Conservation (phyloP, 192 early-diverging fungal genomes). For the Paraglomus occultum region DNA sequence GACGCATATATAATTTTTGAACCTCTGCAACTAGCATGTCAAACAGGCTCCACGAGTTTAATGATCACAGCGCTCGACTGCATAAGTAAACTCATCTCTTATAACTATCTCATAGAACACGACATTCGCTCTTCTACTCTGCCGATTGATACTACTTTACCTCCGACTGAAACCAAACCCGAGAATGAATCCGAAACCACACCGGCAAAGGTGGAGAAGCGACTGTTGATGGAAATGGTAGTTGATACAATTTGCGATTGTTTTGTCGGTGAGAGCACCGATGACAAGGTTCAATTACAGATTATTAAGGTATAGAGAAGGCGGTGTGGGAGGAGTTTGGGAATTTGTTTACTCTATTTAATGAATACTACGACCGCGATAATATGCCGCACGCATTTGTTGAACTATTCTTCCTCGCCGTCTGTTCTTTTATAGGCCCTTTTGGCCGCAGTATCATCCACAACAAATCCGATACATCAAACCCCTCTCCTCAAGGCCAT, state of each 20-base stretch:
- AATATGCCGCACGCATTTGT: too few species aligned
- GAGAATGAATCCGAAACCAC: constrained; percentile 2
- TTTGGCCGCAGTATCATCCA: constrained; percentile 74
- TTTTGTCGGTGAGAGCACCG: constrained; percentile 75
- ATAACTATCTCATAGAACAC: constrained; percentile 56
- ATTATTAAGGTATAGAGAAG: constrained; percentile 66
- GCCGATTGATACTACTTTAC: constrained; percentile 14
- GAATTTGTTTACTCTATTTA: background rate
- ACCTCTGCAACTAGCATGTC: constrained; percentile 73
- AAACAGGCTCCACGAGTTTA: constrained; percentile 57
- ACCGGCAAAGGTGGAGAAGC: constrained; percentile 26
- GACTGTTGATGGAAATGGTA: constrained; percentile 61
- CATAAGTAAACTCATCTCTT: constrained; percentile 75
- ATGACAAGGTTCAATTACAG: constrained; percentile 87
- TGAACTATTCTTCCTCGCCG: background rate
- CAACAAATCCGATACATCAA: constrained; percentile 66
- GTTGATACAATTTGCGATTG: constrained; percentile 77
- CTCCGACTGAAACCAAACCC: background rate
- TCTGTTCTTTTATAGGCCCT: constrained; percentile 61
- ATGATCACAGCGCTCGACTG: constrained; percentile 76
- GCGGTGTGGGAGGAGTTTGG: background rate
- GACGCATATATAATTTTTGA: constrained; percentile 52
- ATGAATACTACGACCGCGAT: too few species aligned
- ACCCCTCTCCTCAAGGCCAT: constrained; percentile 76
- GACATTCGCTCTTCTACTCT: constrained; percentile 16